These are phyloP conservation scores for Solanum aculeatissimum DNA, from an alignment of 305 asterid species.

Conservation along the genomic window DNA sequence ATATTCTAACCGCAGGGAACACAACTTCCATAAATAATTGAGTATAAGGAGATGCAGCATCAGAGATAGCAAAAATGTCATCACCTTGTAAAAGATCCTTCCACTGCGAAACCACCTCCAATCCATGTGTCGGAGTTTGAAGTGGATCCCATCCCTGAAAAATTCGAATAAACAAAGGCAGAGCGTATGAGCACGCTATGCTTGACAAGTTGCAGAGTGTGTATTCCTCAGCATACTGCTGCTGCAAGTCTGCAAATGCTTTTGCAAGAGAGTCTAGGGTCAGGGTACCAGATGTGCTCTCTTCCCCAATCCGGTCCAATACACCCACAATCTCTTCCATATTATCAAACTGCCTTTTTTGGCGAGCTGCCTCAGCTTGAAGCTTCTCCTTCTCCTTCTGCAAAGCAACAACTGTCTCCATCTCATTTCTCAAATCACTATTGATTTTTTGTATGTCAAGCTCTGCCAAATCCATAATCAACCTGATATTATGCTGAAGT, in stretches of 20 bases:
- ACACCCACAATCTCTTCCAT: conserved; percentile 48
- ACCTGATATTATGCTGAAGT: conserved; percentile 75
- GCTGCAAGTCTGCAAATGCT: conserved; percentile 54
- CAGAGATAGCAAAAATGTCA: conserved; percentile 32
- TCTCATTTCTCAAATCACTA: conserved; percentile 75
- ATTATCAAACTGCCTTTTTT: conserved; percentile 58
- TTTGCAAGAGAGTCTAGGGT: conserved; percentile 67
- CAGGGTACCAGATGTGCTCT: conserved; percentile 50
- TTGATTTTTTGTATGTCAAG: conserved; percentile 77
- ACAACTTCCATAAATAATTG: conserved; percentile 90
- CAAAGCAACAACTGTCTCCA: conserved; percentile 81
- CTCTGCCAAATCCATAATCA: conserved; percentile 75
- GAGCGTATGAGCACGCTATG: conserved; percentile 75
- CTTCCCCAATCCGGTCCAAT: conserved; percentile 46
- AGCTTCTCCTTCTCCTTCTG: conserved; percentile 78
- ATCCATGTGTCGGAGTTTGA: conserved; percentile 75
- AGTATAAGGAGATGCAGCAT: conserved; percentile 53
- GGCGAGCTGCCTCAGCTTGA: conserved; percentile 44
- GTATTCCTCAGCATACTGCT: conserved; percentile 52
- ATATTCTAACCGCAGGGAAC: conserved; percentile 83
- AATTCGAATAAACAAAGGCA: conserved; percentile 64
- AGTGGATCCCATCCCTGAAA: conserved; percentile 97
- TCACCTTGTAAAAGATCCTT: conserved; percentile 58
- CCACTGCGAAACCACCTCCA: conserved; percentile 54
- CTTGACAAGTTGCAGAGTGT: conserved; percentile 59